Evolutionary conservation across 805 yeast genomes (phyloP).

Genomic region (Candida andamanensis): DNA sequence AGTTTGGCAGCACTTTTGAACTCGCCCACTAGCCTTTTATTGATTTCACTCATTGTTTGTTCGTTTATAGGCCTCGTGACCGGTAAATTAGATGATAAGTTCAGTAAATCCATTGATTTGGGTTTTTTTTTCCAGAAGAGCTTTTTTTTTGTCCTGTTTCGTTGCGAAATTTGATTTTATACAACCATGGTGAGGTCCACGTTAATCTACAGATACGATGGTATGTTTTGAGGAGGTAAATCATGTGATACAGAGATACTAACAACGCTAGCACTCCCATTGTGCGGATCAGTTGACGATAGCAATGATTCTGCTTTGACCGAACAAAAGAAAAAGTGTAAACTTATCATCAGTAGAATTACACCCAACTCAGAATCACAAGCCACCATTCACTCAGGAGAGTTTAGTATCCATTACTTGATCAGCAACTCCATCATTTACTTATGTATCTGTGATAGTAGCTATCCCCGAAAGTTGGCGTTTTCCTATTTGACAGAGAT

Average conservation of each 20-base stretch:
- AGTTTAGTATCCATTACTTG: slow-evolving; percentile 70
- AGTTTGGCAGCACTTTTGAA: slow-evolving; percentile 69
- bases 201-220: slow-evolving; percentile 59
- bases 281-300: slow-evolving; percentile 87
- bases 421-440: slow-evolving; percentile 63
- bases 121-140: not conserved
- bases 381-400: slow-evolving; percentile 78
- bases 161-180: not conserved
- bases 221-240: slow-evolving; percentile 24
- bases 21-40: slow-evolving; percentile 52
- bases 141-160: too few relatives aligned
- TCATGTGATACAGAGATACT: slow-evolving; percentile 2
- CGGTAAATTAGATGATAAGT: slow-evolving; percentile 52
- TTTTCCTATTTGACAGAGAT: slow-evolving; percentile 83
- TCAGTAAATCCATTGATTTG: slow-evolving; percentile 54
- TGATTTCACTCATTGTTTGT: slow-evolving; percentile 43
- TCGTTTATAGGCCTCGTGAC: slow-evolving; percentile 45
- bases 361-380: slow-evolving; percentile 76
- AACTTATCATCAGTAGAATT: slow-evolving; percentile 67
- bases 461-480: slow-evolving; percentile 84
- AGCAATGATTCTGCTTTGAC: slow-evolving; percentile 50
- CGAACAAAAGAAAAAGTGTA: slow-evolving; percentile 82
- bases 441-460: slow-evolving; percentile 68
- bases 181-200: slow-evolving; percentile 59
- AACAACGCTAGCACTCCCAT: slow-evolving; percentile 60